Evolutionary conservation across 2,329 filamentous ascomycete genomes (phyloP), one percentile per base, ranked within the genome.

Genomic region (Xylariales sp.): DNA sequence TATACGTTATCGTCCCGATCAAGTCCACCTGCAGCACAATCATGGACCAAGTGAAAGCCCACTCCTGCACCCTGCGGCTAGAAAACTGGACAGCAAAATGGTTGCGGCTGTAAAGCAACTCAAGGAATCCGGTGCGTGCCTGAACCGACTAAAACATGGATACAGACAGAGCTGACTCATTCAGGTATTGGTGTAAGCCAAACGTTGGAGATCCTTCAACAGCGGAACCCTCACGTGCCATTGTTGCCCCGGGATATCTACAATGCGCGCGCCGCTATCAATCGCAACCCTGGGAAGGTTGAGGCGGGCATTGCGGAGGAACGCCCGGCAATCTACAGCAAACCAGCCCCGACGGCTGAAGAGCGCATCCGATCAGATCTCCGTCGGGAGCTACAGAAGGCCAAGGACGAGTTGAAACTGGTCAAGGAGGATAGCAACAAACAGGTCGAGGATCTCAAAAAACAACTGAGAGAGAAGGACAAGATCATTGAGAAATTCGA

Each of bases 11-110:
- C 74, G 80, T 4, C 80, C 80, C 2, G 74, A 82, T 46, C 60
- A 68, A 5, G 55, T 67, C 38, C 79, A 83, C 53, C 62, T 82
- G 29, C 61, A 68, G 42, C 80, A 84, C 58, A 84, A 84, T 51
- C 80, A 84, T 51, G 76, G 76, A 1, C 79, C 80, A 2, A 84
- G 80, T 52, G 78, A 83, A 56, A 82, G 79, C 54, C 79, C 79
- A 3, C 73, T 79, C n/a, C 66, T 82, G 44, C 80, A 84, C 53
- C 80, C 80, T 16, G 80, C 80, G 4, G 80, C 80, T 12, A 69
- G 80, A 47, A 83, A 83, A 50, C 61, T 84, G 31, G 79, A 83
- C 52, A 82, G 76, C 54, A 80, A 79, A 57, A 82, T 82, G 71
- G 78, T 84, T 39, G 78, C 79, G 38, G 78, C 78, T 22, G 80